phyloP scores from a whole-genome alignment of 2,329 filamentous ascomycete genomes.

The Fusarium pseudoanthophilum region DNA sequence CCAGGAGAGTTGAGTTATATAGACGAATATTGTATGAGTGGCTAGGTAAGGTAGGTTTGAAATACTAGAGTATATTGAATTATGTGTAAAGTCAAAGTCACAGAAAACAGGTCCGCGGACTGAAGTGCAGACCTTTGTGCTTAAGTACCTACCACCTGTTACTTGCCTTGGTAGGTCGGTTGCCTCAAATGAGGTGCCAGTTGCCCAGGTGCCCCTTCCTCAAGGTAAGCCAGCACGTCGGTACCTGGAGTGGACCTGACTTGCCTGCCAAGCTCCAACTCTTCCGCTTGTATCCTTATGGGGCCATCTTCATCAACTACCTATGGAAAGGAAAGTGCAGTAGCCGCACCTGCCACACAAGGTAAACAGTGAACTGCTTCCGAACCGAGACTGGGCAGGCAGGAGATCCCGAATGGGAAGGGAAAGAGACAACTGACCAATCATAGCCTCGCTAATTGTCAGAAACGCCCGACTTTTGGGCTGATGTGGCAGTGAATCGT shows the following conservation, averaged over 20 bases:
- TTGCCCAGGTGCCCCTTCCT: not conserved
- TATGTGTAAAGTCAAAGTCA: constrained; percentile 1
- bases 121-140: constrained; percentile 15
- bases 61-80: not conserved
- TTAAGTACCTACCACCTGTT: constrained; percentile 14
- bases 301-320: not conserved
- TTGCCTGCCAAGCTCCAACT: constrained; percentile 8
- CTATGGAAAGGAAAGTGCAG: not conserved
- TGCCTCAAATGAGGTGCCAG: constrained; percentile 15
- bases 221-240: not conserved
- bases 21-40: not conserved
- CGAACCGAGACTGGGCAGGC: constrained; percentile 29
- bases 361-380: constrained; percentile 3
- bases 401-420: constrained; percentile 37
- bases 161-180: not conserved
- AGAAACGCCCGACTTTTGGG: constrained; percentile 44
- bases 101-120: not conserved
- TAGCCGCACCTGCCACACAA: constrained; percentile 1
- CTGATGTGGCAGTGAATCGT: constrained; percentile 47
- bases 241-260: constrained; percentile 30
- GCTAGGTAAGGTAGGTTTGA: not conserved
- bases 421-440: constrained; percentile 18
- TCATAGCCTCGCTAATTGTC: constrained; percentile 30
- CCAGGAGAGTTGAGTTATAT: not conserved
- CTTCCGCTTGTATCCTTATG: constrained; percentile 7